These are phyloP conservation scores for Backusella mclennaniae DNA, from an alignment of 192 early-diverging fungal species.

Conservation along the genomic window DNA sequence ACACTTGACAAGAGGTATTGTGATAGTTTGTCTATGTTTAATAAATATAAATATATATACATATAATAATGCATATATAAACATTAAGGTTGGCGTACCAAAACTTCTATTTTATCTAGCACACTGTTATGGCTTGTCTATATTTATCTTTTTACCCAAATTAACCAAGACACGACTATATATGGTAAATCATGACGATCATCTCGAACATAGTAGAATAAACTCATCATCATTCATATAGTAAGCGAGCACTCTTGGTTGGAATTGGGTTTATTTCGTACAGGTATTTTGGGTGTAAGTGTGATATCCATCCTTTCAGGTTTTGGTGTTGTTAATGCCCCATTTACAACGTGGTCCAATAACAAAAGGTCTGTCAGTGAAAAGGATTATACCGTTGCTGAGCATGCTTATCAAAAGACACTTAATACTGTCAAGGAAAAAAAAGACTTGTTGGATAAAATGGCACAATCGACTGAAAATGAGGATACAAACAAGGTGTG, in stretches of 20 bases:
- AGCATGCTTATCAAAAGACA: conserved; percentile 60
- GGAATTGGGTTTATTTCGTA: conserved; percentile 75
- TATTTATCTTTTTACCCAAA: conserved; percentile 10
- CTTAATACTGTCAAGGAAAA: conserved; percentile 65
- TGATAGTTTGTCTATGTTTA: not conserved
- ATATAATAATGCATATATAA: not conserved
- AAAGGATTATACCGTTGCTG: not conserved
- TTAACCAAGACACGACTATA: conserved; percentile 8
- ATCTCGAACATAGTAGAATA: no score
- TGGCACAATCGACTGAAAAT: not conserved
- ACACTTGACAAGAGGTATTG: conserved; percentile 30
- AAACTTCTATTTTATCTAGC: not conserved
- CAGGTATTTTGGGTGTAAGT: conserved; percentile 88
- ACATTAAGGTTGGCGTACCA: conserved; percentile 1
- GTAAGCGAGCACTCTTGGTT: conserved; percentile 41
- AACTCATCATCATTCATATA: not conserved
- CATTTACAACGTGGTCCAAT: conserved; percentile 80
- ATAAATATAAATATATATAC: not conserved
- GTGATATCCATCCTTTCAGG: conserved; percentile 92
- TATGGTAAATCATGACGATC: not conserved
- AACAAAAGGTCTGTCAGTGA: conserved; percentile 48
- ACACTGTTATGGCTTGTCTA: conserved; percentile 31
- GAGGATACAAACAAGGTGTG: not conserved
- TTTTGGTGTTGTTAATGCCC: conserved; percentile 91
- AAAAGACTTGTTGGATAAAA: not conserved